Evolutionary conservation across 2,329 filamentous ascomycete genomes (phyloP).

Genomic region (Fusarium denticulatum): DNA sequence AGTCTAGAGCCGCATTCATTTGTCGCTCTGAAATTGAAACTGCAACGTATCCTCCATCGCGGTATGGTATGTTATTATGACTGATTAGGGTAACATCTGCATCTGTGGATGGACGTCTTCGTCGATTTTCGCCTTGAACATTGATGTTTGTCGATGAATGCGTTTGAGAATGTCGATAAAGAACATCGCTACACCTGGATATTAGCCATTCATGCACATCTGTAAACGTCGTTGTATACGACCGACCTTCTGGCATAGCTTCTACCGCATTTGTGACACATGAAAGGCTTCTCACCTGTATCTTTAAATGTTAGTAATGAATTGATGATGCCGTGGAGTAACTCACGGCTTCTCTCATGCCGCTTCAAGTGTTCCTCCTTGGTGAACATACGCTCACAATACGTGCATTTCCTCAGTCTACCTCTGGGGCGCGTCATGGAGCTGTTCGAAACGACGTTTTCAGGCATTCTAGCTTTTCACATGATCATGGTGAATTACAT

Average conservation of each 20-base stretch:
- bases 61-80: not conserved
- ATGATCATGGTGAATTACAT: not conserved
- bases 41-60: not conserved
- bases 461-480: not conserved
- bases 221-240: not conserved
- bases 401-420: not conserved
- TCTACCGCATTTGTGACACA: not conserved
- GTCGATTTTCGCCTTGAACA: not conserved
- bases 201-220: not conserved
- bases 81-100: too few relatives aligned
- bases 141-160: not conserved
- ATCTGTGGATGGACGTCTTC: not conserved
- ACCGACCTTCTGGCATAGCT: constrained; percentile 8
- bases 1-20: not conserved
- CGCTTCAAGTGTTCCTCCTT: constrained; percentile 20
- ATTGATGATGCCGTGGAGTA: not conserved
- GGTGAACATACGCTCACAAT: constrained; percentile 15
- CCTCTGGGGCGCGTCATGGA: not conserved
- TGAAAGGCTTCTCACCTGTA: constrained; percentile 18
- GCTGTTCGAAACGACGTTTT: not conserved
- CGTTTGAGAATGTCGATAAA: constrained; percentile 14
- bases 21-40: not conserved
- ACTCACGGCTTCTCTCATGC: constrained; percentile 14
- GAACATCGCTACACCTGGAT: not conserved
- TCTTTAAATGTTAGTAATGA: not conserved